These are phyloP conservation scores for Dothiorella sarmentorum DNA, from an alignment of 2,329 filamentous ascomycete species.

Conservation along the genomic window DNA sequence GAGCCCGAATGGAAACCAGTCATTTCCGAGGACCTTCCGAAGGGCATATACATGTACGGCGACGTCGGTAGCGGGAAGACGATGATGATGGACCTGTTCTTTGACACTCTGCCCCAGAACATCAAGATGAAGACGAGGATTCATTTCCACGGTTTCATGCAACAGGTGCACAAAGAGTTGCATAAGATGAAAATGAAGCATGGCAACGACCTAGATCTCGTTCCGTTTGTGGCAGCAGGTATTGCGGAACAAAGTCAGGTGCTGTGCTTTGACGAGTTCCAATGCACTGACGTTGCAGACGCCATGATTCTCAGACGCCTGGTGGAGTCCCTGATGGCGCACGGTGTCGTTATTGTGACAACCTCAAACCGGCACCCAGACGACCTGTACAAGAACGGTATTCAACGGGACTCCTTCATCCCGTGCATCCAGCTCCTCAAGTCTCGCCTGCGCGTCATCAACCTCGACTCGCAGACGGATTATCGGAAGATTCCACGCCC, in stretches of 20 bases:
- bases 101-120: constrained; percentile 79
- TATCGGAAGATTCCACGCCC: constrained; percentile 96
- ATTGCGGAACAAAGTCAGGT: constrained; percentile 83
- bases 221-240: constrained; percentile 91
- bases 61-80: constrained; percentile 98
- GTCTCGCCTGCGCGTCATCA: constrained; percentile 78
- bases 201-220: constrained; percentile 83
- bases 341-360: constrained; percentile 93
- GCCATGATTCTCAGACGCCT: constrained; percentile 94
- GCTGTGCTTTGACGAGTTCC: constrained; percentile 97
- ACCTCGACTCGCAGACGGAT: constrained; percentile 91
- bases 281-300: constrained; percentile 96
- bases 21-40: constrained; percentile 73
- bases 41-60: constrained; percentile 90
- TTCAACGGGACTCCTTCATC: constrained; percentile 91
- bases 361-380: constrained; percentile 96
- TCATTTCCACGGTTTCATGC: constrained; percentile 99
- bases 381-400: constrained; percentile 96
- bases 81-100: constrained; percentile 99
- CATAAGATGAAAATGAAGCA: constrained; percentile 87
- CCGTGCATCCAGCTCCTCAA: constrained; percentile 94
- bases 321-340: constrained; percentile 87
- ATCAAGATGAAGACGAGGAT: constrained; percentile 85
- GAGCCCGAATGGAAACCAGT: constrained; percentile 39
- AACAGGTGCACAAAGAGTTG: constrained; percentile 86